phyloP scores from a whole-genome alignment of 495 filamentous ascomycete genomes.

The Hypoxylon intermedium region DNA sequence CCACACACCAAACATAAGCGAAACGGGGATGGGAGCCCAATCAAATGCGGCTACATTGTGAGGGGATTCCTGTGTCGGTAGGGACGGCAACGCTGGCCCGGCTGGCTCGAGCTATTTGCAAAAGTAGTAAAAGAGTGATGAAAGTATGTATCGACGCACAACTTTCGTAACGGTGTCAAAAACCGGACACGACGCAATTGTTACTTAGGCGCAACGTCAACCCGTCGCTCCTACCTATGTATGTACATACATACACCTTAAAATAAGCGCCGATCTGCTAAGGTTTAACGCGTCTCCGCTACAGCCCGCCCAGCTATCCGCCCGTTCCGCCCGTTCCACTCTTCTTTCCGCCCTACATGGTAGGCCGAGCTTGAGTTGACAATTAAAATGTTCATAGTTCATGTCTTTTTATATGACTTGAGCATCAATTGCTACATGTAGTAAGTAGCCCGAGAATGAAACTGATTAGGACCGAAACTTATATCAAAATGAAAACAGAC shows the following conservation, averaged over 20 bases:
- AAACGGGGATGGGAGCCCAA: constrained; percentile 3
- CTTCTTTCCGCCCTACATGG: too few relatives aligned
- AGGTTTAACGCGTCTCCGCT: constrained; percentile 15
- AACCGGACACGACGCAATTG: constrained; percentile 16
- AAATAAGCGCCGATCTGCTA: constrained; percentile 10
- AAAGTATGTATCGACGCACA: background rate
- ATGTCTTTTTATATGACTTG: too few relatives aligned
- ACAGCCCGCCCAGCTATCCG: constrained; percentile 15
- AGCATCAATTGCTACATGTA: too few relatives aligned
- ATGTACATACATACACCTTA: background rate
- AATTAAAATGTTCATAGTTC: background rate
- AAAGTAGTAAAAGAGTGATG: constrained; percentile 6
- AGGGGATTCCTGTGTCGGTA: background rate
- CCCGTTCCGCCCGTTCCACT: constrained; percentile 16
- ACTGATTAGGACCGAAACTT: too few relatives aligned
- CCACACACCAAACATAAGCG: background rate
- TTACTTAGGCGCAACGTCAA: constrained; percentile 32
- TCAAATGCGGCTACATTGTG: background rate
- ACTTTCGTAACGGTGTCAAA: constrained; percentile 5
- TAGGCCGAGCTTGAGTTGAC: too few relatives aligned
- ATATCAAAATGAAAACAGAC: too few relatives aligned
- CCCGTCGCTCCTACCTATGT: background rate
- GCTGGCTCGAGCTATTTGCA: background rate
- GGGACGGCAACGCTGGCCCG: background rate
- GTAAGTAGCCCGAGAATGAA: too few relatives aligned